phyloP scores from a whole-genome alignment of 129 eudicot genomes.

The Solidago caesia region DNA sequence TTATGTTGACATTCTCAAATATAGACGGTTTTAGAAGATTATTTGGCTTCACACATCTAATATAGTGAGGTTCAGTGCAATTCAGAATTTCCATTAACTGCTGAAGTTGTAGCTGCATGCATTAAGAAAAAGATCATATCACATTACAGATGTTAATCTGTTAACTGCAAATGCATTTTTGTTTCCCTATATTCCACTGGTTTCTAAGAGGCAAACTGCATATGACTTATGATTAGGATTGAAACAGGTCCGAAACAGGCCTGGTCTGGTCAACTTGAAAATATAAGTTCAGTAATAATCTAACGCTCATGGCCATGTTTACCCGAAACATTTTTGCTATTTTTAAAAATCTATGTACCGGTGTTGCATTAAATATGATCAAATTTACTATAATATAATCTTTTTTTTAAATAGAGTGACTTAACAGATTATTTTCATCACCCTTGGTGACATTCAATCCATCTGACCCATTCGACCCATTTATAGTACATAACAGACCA shows the following conservation, averaged over 20 bases:
- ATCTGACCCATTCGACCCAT: slow-evolving; percentile 6
- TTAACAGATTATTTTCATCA: neutral
- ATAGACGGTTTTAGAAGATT: slow-evolving; percentile 83
- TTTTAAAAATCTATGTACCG: too few species aligned
- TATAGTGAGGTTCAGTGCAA: slow-evolving; percentile 89
- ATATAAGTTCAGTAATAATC: neutral
- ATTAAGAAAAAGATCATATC: slow-evolving; percentile 25
- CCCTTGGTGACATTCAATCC: neutral
- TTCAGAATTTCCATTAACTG: slow-evolving; percentile 90
- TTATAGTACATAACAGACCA: neutral
- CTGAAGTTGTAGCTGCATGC: slow-evolving; percentile 83
- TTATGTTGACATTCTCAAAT: slow-evolving; percentile 82
- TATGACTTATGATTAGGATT: slow-evolving; percentile 1
- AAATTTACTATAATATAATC: too few species aligned
- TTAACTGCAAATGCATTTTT: slow-evolving; percentile 1
- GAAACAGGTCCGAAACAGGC: neutral
- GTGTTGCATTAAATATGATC: too few species aligned
- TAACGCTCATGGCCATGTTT: too few species aligned
- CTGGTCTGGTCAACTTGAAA: neutral
- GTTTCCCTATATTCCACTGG: slow-evolving; percentile 4
- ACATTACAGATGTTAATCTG: slow-evolving; percentile 15
- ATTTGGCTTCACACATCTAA: slow-evolving; percentile 98
- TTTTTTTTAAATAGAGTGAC: neutral
- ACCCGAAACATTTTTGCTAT: too few species aligned
- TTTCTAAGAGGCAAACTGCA: slow-evolving; percentile 16